Conservation (phyloP, 106 monocot genomes). For the Alisma plantagoaquatica region DNA sequence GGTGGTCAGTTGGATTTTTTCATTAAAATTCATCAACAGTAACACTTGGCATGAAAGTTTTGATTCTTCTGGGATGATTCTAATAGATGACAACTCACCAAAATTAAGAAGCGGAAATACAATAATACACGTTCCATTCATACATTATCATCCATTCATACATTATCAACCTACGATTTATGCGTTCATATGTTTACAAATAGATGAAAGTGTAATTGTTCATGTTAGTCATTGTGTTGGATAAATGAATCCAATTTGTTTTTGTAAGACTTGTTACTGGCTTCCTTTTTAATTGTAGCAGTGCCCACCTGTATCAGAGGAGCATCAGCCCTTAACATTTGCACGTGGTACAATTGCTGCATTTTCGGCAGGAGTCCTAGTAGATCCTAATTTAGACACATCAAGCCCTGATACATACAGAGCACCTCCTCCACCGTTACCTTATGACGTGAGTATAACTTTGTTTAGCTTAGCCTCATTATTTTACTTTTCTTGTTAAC, state of each 20-base stretch:
- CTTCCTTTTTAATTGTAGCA: neutral
- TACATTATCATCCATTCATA: neutral
- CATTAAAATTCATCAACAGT: too few relatives aligned
- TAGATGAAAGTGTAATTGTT: too few relatives aligned
- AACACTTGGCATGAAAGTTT: too few relatives aligned
- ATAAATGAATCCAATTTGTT: neutral
- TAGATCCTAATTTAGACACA: slow-evolving; percentile 17
- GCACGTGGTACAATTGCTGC: neutral
- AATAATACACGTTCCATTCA: neutral
- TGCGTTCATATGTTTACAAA: neutral
- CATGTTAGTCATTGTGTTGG: neutral
- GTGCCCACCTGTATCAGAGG: slow-evolving; percentile 1
- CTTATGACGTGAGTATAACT: slow-evolving; percentile 9
- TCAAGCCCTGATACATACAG: slow-evolving; percentile 15
- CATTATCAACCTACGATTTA: neutral
- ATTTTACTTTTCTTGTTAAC: neutral
- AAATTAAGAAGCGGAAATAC: neutral
- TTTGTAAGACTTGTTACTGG: neutral
- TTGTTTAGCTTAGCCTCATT: too few relatives aligned
- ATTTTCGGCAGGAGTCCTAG: neutral
- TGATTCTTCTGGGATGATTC: too few relatives aligned
- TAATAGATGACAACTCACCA: neutral
- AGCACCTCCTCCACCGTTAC: slow-evolving; percentile 12
- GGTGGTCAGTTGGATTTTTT: too few relatives aligned
- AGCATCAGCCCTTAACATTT: neutral